phyloP scores from a whole-genome alignment of 129 eudicot species.

The Gnaphalium uliginosum region DNA sequence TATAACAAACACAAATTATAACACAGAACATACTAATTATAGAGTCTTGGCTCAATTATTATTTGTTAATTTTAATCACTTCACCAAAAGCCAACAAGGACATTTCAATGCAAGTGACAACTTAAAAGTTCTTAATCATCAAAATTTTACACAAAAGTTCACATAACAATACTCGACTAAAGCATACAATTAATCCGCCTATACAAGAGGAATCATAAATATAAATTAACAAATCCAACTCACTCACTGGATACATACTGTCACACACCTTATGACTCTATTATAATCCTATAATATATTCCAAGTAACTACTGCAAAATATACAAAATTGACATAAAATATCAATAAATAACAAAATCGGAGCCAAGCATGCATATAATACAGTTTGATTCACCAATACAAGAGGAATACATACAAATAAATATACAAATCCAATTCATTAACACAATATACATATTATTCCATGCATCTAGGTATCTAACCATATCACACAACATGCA shows the following conservation, averaged over 20 bases:
- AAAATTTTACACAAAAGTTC: too few relatives aligned
- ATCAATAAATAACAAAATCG: background rate
- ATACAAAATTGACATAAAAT: background rate
- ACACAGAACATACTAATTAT: background rate
- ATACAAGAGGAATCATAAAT: background rate
- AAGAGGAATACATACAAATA: background rate
- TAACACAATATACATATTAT: background rate
- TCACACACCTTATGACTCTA: background rate
- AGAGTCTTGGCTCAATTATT: background rate
- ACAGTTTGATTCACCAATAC: background rate
- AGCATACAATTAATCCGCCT: background rate
- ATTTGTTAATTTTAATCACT: background rate
- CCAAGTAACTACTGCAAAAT: background rate
- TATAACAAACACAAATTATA: too few relatives aligned
- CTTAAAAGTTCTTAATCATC: background rate
- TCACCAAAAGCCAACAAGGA: background rate
- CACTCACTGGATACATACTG: background rate
- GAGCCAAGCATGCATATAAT: background rate
- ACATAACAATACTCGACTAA: background rate
- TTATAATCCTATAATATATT: background rate
- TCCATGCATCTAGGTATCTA: too few relatives aligned
- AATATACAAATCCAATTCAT: background rate
- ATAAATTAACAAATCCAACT: background rate
- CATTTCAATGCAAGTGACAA: background rate
- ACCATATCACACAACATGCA: background rate